These are phyloP conservation scores for Malus asiatica DNA, from an alignment of 306 rosid species.

Conservation along the genomic window DNA sequence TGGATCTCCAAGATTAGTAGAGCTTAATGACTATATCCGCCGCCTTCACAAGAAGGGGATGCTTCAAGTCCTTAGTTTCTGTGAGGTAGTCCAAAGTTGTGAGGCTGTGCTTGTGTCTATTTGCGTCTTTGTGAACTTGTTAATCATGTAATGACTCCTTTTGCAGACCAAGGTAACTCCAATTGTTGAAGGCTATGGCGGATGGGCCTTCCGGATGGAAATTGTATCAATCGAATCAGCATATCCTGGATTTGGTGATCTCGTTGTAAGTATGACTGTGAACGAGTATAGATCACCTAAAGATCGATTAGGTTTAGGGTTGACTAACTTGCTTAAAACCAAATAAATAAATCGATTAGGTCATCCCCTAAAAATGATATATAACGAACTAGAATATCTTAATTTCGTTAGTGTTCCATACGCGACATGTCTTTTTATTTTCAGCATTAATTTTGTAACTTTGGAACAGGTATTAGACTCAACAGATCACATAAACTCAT, in stretches of 20 bases:
- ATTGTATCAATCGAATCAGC: constrained; percentile 97
- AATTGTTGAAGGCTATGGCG: constrained; percentile 95
- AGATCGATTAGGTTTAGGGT: background rate
- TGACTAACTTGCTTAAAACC: background rate
- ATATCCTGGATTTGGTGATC: constrained; percentile 94
- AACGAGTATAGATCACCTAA: constrained; percentile 1
- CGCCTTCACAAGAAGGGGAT: constrained; percentile 69
- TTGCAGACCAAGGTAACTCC: constrained; percentile 98
- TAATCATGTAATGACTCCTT: constrained; percentile 13
- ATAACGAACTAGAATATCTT: background rate
- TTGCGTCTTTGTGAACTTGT: constrained; percentile 23
- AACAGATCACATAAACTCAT: constrained; percentile 89
- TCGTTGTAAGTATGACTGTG: constrained; percentile 66
- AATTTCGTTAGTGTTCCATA: background rate
- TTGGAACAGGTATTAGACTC: constrained; percentile 84
- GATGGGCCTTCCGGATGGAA: constrained; percentile 96
- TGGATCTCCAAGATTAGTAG: constrained; percentile 73
- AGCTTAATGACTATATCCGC: constrained; percentile 85
- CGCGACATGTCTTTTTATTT: background rate
- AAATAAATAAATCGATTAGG: no score
- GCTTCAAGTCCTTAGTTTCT: constrained; percentile 89
- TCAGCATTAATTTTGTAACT: constrained; percentile 3
- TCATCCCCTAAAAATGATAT: background rate
- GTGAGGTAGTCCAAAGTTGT: constrained; percentile 57
- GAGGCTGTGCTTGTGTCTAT: constrained; percentile 4